A percentile compares a stretch with the other conserved stretches of the same genome.
phyloP scores from a whole-genome alignment of 2,329 filamentous ascomycete species.

The Fusarium sublunatum region DNA sequence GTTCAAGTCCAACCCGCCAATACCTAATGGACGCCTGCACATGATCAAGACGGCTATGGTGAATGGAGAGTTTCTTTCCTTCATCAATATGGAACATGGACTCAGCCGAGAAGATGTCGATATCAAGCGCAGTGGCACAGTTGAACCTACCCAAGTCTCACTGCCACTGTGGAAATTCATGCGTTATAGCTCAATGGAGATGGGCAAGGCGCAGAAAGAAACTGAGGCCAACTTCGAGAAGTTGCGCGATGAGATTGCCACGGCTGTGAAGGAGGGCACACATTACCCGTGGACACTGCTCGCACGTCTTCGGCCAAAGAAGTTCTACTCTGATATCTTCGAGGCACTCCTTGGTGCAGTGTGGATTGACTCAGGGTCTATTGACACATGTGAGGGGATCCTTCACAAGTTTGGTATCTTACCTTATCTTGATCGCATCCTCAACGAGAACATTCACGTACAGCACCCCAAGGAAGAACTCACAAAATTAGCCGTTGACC shows the following conservation, averaged over 20 bases:
- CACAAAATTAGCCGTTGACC: slow-evolving; percentile 64
- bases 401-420: slow-evolving; percentile 74
- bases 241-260: slow-evolving; percentile 61
- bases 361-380: slow-evolving; percentile 79
- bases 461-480: slow-evolving; percentile 76
- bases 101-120: slow-evolving; percentile 41
- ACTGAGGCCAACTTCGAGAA: slow-evolving; percentile 59
- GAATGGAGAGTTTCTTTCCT: slow-evolving; percentile 84
- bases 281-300: slow-evolving; percentile 84
- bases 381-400: slow-evolving; percentile 69
- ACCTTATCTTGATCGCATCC: slow-evolving; percentile 68
- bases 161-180: slow-evolving; percentile 76
- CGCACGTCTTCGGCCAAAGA: slow-evolving; percentile 71
- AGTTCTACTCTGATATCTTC: slow-evolving; percentile 86
- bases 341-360: slow-evolving; percentile 85
- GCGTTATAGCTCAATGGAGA: slow-evolving; percentile 63
- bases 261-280: slow-evolving; percentile 60
- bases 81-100: slow-evolving; percentile 69
- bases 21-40: slow-evolving; percentile 74
- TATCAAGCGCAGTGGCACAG: slow-evolving; percentile 22
- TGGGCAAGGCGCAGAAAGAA: slow-evolving; percentile 60
- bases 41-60: slow-evolving; percentile 78
- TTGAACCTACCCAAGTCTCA: slow-evolving; percentile 35
- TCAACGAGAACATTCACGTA: slow-evolving; percentile 68
- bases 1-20: slow-evolving; percentile 57